A percentile compares a stretch with the other conserved stretches of the same genome.
phyloP scores from a whole-genome alignment of 768 basidiomycete genomes.

The Podaxis sp. region DNA sequence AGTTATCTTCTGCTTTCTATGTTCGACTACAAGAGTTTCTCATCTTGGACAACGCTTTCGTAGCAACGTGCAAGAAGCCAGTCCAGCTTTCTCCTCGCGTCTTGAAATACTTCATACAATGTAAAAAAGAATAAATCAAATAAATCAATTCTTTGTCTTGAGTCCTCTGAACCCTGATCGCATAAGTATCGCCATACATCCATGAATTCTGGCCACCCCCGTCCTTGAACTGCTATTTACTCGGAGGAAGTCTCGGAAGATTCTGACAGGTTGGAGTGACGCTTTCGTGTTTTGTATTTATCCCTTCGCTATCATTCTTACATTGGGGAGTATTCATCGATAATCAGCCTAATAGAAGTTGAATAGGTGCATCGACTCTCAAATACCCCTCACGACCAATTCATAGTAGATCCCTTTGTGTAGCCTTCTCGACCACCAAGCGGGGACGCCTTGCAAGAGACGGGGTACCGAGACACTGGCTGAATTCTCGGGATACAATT shows the following conservation, averaged over 20 bases:
- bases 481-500: not conserved
- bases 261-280: not conserved
- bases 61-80: not conserved
- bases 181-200: not conserved
- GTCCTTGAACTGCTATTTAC: not conserved
- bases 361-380: not conserved
- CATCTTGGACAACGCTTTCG: not conserved
- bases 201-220: not conserved
- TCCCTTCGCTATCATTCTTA: not conserved
- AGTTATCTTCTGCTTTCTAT: not conserved
- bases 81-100: not conserved
- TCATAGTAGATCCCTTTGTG: not conserved
- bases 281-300: not conserved
- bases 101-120: not conserved
- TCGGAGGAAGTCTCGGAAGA: constrained; percentile 3
- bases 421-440: not conserved
- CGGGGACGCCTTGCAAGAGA: not conserved
- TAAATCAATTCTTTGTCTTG: not conserved
- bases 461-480: not conserved
- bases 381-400: not conserved
- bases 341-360: not conserved
- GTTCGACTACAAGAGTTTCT: not conserved
- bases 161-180: not conserved
- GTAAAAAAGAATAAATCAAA: not conserved
- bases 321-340: not conserved